Base-by-base conservation (phyloP, 164 flowering plant genomes). In the Liquidambar formosana region DNA sequence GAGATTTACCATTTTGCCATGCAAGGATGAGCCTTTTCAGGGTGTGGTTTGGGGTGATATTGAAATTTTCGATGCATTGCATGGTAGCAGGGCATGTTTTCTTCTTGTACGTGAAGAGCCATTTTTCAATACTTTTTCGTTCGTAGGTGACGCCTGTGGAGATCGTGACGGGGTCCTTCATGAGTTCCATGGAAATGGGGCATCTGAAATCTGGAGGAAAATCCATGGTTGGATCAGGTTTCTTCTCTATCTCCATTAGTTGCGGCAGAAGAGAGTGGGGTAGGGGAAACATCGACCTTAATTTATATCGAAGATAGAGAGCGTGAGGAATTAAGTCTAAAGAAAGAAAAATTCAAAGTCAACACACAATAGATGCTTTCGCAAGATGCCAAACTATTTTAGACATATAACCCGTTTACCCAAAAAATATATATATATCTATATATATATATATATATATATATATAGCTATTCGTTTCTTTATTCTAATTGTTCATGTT, bases 171-270 rank as follows among this genome's bases (percentile, higher is more conserved):
- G 96, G 93, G 19, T 90, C 89, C 21, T 75, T 66, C 93, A 90
- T 90, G 64, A 86, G 48, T 82, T 87, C 90, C 87, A 88, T 78
- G 41, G 96, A 90, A 19, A 90, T 90, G 21, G 96, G 96, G 73
- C 95, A 90, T 48, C 81, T 77, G 75, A 90, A 90, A 77, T 79
- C 65, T 14, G 70, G 75, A 54, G 91, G 89, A 76, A 64, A 63
- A 27, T 86, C 87, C 77, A 67, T 79, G 46, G 64, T 18, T 44
- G 62, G 66, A 57, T 69, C 68, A 13, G 60, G 26, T 45, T 54
- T 21, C 49, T 25, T 54, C 64, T 26, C 13, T 15, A 13, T 49
- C 49, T 68, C 72, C 56, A 67, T 71, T 73, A 19, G 16, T 19
- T 45, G 28, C 11, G n/a, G 10, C 44, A 16, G 6, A 27, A 22